Evolutionary conservation across 2,329 filamentous ascomycete genomes (phyloP), one percentile per base, ranked within the genome.

Genomic region (Arachnopeziza araneosa): DNA sequence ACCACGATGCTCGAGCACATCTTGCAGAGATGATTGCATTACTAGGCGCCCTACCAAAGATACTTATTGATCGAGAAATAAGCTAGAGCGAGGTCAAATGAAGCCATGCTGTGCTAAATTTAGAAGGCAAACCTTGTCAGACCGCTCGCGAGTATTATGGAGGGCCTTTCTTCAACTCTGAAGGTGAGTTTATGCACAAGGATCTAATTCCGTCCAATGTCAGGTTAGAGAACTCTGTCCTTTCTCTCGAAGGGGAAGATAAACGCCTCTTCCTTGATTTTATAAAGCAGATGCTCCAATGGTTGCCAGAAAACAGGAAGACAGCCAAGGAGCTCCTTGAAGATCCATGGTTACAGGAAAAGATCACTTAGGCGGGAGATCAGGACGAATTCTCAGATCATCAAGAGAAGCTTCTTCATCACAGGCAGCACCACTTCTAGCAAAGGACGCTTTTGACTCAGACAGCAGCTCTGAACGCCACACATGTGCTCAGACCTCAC

Each of bases 11-110:
- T 72, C 93, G 26, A 44, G 59, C 56, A 55, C 62, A 98, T 77
- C 96, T 97, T 67, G 93, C 93, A 10, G 93, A 98, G 73, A 96
- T 98, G 71, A 97, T 97, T 72, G 93, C 97, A 75, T 81, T 98
- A 8, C 84, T 97, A 24, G 93, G 93, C 6, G 86, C 88, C 0
- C 96, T 97, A 72, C 93, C 93, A 57, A 93, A 95, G 72, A 88
- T 89, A 4, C 82, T 97, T 96, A 90, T 76, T 83, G 96, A 62
- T 88, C 89, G 2, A 93, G 93, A 64, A 57, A 60, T 24, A 51
- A 32, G 12, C 10, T 62, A 55, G 58, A 52, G 62, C 23, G 54
- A 62, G 14, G 51, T 64, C 57, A 96, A 96, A 75, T 97, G 93
- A 93, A 92, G 89, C 21, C 92, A 96, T 56, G 36, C 58, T 51